Conservation (phyloP, 352 stramenopile species). For the Saprolegnia diclina region DNA sequence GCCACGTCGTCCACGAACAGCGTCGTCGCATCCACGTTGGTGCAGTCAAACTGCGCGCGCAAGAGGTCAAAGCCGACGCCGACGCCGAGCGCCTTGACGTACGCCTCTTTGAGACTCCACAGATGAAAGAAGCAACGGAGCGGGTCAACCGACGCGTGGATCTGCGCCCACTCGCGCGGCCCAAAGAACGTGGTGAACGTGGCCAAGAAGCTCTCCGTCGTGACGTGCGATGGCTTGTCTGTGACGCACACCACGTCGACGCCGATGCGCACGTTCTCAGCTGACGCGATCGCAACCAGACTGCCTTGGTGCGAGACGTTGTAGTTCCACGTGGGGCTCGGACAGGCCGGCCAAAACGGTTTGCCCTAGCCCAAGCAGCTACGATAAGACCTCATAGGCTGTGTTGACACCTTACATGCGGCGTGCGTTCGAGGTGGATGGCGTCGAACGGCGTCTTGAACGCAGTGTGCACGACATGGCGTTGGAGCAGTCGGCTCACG, state of each 20-base stretch:
- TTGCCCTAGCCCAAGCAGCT: slow-evolving; percentile 40
- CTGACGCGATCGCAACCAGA: slow-evolving; percentile 55
- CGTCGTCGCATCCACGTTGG: not conserved
- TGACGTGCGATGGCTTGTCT: slow-evolving; percentile 39
- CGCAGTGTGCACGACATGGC: slow-evolving; percentile 38
- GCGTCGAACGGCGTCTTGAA: slow-evolving; percentile 33
- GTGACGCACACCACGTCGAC: slow-evolving; percentile 61
- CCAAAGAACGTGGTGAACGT: slow-evolving; percentile 59
- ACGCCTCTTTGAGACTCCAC: slow-evolving; percentile 75
- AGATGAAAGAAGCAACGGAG: slow-evolving; percentile 55
- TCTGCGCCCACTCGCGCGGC: slow-evolving; percentile 50
- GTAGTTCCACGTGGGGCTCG: slow-evolving; percentile 55
- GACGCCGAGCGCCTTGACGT: slow-evolving; percentile 68
- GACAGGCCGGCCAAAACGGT: slow-evolving; percentile 42
- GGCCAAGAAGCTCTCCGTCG: slow-evolving; percentile 45
- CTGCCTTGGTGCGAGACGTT: slow-evolving; percentile 74
- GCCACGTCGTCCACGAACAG: slow-evolving; percentile 12
- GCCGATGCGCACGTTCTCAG: slow-evolving; percentile 42
- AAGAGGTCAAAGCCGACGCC: slow-evolving; percentile 56
- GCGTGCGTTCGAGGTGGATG: slow-evolving; percentile 53
- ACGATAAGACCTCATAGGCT: not conserved
- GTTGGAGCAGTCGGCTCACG: slow-evolving; percentile 56
- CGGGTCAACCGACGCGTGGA: slow-evolving; percentile 31
- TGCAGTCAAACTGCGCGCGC: slow-evolving; percentile 44
- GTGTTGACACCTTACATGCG: slow-evolving; percentile 36